A percentile compares a stretch with the other conserved stretches of the same genome.
These are phyloP conservation scores for Nevesoporus exiguus DNA, from an alignment of 768 basidiomycete genomes.

Conservation along the genomic window DNA sequence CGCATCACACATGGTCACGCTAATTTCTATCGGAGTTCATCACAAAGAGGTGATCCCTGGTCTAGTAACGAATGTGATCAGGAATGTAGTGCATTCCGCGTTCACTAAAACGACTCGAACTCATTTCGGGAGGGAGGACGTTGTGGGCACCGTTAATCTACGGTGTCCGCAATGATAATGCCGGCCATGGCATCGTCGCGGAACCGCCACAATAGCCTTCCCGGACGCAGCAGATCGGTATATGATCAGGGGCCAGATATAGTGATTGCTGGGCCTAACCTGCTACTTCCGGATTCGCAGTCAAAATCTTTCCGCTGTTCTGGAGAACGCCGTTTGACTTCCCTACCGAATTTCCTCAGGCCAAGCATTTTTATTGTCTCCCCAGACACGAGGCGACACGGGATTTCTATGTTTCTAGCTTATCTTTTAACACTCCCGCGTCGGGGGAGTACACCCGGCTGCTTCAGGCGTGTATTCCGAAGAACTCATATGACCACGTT, in stretches of 20 bases:
- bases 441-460: background rate
- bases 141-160: constrained; percentile 19
- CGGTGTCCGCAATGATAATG: constrained; percentile 19
- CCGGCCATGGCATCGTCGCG: constrained; percentile 23
- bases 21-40: constrained; percentile 5
- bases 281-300: constrained; percentile 29
- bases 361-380: background rate
- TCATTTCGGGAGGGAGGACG: constrained; percentile 11
- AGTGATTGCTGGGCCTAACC: constrained; percentile 21
- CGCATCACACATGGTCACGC: background rate
- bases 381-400: constrained; percentile 4
- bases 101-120: constrained; percentile 1
- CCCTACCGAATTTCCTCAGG: constrained; percentile 5
- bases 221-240: constrained; percentile 26
- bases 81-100: background rate
- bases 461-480: constrained; percentile 1
- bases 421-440: background rate
- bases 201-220: constrained; percentile 28
- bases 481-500: constrained; percentile 1
- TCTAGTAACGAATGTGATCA: constrained; percentile 3
- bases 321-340: constrained; percentile 26
- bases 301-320: constrained; percentile 17
- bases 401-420: background rate
- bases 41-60: background rate
- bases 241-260: constrained; percentile 23